A percentile compares a stretch with the other conserved stretches of the same genome.
These are phyloP conservation scores for Suillus subalutaceus DNA, from an alignment of 768 basidiomycete genomes.

Conservation along the genomic window DNA sequence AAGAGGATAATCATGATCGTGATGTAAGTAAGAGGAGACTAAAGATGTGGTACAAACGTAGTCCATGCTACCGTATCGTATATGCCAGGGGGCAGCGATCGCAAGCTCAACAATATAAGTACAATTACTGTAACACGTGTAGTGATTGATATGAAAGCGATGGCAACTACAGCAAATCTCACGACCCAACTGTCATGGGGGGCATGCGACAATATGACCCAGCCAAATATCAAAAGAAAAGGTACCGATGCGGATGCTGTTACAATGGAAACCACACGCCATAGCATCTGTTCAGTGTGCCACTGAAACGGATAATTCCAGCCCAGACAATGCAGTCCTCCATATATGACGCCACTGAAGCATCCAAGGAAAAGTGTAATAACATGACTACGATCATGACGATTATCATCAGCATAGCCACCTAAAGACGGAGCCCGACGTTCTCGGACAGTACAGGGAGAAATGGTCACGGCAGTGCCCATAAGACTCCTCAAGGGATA, in stretches of 20 bases:
- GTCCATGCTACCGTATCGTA: too few relatives aligned
- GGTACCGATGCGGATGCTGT: background rate
- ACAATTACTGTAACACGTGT: slow-evolving; percentile 18
- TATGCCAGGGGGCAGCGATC: slow-evolving; percentile 14
- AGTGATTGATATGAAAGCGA: slow-evolving; percentile 12
- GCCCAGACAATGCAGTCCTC: background rate
- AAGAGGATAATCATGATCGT: too few relatives aligned
- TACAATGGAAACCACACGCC: background rate
- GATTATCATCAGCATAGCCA: background rate
- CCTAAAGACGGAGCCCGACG: background rate
- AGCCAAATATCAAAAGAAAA: background rate
- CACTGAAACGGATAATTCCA: background rate
- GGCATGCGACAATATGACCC: background rate
- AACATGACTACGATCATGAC: background rate
- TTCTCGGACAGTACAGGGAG: background rate
- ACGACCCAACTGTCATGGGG: background rate
- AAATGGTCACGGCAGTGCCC: background rate
- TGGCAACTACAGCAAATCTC: background rate
- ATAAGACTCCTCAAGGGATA: background rate
- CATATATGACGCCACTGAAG: background rate
- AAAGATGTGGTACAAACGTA: too few relatives aligned
- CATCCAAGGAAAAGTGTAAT: background rate
- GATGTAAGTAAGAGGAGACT: too few relatives aligned
- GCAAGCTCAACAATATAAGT: slow-evolving; percentile 13
- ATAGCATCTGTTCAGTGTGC: background rate